Evolutionary conservation across 768 basidiomycete genomes (phyloP).

Genomic region (Podaxis mareebaensis): DNA sequence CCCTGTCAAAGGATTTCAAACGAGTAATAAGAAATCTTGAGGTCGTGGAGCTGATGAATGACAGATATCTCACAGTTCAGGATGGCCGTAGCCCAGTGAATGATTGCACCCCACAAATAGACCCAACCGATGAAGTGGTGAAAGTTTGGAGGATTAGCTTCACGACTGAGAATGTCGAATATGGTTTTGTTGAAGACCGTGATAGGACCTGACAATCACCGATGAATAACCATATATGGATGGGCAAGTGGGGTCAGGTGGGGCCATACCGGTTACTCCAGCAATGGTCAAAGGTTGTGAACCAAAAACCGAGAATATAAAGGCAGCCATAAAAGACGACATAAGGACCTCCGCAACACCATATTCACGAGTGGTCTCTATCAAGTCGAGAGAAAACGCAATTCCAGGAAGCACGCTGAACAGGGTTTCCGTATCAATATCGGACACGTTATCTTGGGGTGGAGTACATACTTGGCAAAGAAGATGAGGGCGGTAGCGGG

Average conservation of each 20-base stretch:
- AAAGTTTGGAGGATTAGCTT: slow-evolving; percentile 66
- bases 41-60: not conserved
- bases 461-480: slow-evolving; percentile 68
- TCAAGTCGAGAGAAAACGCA: slow-evolving; percentile 89
- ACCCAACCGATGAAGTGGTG: slow-evolving; percentile 91
- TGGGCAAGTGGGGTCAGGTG: not conserved
- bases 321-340: slow-evolving; percentile 86
- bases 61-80: slow-evolving; percentile 60
- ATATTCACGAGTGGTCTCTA: slow-evolving; percentile 87
- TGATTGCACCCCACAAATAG: slow-evolving; percentile 86
- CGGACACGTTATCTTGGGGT: too few species aligned
- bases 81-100: slow-evolving; percentile 80
- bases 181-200: slow-evolving; percentile 93
- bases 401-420: slow-evolving; percentile 82
- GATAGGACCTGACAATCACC: slow-evolving; percentile 65
- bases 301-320: slow-evolving; percentile 85
- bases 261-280: slow-evolving; percentile 73
- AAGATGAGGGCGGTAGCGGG: slow-evolving; percentile 86
- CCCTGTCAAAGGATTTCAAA: slow-evolving; percentile 38
- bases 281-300: slow-evolving; percentile 92
- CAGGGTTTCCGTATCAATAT: not conserved
- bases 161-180: slow-evolving; percentile 65
- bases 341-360: slow-evolving; percentile 86
- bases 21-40: not conserved
- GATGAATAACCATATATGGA: not conserved